Evolutionary conservation across 805 yeast species (phyloP).

Genomic region (Brettanomyces bruxellensis): DNA sequence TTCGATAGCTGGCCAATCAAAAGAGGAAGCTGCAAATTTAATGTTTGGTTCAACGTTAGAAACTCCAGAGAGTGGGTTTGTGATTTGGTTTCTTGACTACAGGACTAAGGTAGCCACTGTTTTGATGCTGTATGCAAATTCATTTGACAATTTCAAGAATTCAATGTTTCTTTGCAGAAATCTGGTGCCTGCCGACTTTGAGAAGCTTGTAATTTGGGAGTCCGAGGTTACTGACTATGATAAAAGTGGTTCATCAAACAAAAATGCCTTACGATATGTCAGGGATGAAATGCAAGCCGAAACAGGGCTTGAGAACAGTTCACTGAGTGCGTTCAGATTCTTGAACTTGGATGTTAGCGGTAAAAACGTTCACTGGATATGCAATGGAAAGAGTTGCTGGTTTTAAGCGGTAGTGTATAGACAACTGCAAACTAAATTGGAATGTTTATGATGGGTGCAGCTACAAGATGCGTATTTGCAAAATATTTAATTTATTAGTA

Average conservation of each 20-base stretch:
- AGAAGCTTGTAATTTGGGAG: constrained; percentile 17
- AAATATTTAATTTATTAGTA: too few relatives aligned
- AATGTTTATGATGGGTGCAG: too few relatives aligned
- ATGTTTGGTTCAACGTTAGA: constrained; percentile 7
- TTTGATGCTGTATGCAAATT: constrained; percentile 12
- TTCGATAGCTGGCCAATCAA: constrained; percentile 2
- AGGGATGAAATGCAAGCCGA: constrained; percentile 8
- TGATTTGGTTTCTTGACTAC: constrained; percentile 35
- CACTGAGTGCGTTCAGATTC: constrained; percentile 19
- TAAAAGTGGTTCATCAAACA: neutral
- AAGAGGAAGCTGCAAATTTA: neutral
- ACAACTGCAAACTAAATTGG: too few relatives aligned
- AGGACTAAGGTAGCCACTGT: constrained; percentile 7
- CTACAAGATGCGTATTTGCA: too few relatives aligned
- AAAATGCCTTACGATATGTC: constrained; percentile 6
- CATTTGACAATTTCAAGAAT: constrained; percentile 4
- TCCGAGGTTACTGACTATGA: constrained; percentile 14
- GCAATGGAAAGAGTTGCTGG: constrained; percentile 14
- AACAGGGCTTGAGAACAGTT: constrained; percentile 2
- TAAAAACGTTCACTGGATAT: constrained; percentile 5
- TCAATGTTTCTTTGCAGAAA: constrained; percentile 6
- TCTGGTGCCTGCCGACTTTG: constrained; percentile 4
- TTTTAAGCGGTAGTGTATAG: constrained; percentile 2
- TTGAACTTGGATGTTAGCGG: constrained; percentile 1
- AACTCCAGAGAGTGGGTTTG: constrained; percentile 21